phyloP scores from a whole-genome alignment of 306 rosid species.

The Vigna nakashimae region DNA sequence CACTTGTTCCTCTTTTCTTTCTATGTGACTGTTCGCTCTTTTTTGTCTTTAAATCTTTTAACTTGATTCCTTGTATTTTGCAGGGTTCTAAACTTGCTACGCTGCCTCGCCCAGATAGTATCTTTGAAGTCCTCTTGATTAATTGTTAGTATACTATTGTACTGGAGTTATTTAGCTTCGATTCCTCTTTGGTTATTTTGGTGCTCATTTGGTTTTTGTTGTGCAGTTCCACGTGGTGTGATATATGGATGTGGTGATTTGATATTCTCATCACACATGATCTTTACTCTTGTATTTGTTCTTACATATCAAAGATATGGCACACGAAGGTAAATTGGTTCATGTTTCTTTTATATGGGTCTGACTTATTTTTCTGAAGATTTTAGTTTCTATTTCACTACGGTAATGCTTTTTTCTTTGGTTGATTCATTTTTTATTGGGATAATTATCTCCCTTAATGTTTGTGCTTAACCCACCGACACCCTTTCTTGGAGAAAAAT shows the following conservation, averaged over 20 bases:
- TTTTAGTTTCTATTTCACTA: not conserved
- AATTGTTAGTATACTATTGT: slow-evolving; percentile 63
- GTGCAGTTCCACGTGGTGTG: slow-evolving; percentile 90
- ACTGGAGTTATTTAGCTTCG: slow-evolving; percentile 21
- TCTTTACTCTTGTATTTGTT: slow-evolving; percentile 87
- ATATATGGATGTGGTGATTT: slow-evolving; percentile 97
- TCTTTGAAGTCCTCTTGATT: slow-evolving; percentile 73
- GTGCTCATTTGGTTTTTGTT: slow-evolving; percentile 41
- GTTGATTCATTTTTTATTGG: slow-evolving; percentile 12
- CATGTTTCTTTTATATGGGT: slow-evolving; percentile 44
- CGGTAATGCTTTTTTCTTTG: not conserved
- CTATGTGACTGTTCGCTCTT: not conserved
- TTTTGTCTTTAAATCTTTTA: not conserved
- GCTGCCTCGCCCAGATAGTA: slow-evolving; percentile 80
- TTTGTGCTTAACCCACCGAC: too few relatives aligned
- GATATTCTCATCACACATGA: slow-evolving; percentile 99
- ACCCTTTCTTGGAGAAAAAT: not conserved
- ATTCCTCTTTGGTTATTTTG: slow-evolving; percentile 3
- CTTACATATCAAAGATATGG: slow-evolving; percentile 86
- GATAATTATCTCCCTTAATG: not conserved
- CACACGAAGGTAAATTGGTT: slow-evolving; percentile 62
- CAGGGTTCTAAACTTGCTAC: slow-evolving; percentile 93
- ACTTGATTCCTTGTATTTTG: slow-evolving; percentile 20
- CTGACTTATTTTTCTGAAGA: slow-evolving; percentile 57
- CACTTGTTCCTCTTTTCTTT: not conserved